Evolutionary conservation across 1,284 basidiomycete genomes (phyloP), one percentile per base, ranked within the genome.

Genomic region (Rhodotorula sp.): DNA sequence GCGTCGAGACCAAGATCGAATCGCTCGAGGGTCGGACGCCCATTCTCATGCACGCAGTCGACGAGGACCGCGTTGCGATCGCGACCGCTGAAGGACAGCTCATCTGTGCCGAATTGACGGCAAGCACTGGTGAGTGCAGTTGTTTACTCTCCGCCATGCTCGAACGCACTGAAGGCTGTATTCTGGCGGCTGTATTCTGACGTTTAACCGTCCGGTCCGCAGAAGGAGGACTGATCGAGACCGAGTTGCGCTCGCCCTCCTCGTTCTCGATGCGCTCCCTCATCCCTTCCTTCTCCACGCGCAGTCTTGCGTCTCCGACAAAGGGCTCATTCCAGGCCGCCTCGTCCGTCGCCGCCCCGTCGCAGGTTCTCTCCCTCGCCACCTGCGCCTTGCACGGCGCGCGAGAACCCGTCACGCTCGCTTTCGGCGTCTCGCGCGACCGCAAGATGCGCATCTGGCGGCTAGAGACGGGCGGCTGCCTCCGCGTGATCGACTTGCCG

Each of bases 401-500:
- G 14, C 22, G 37, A 20, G 46, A 61, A 18, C 1, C 10, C 20
- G 46, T 66, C 22, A 51, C 66, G 15, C 61, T 71, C 51, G 69
- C 68, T 0, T 95, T 91, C 86, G 89, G 92, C 2, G 84, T 96
- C 60, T 93, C 93, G n/a, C 85, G 92, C 67, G 93, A 96, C 82
- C 86, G 89, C 67, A 89, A 89, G 65, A 83, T 96, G 57, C 86
- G 92, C 60, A 84, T 91, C 55, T 97, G 93, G 93, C 88, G 77
- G 60, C 67, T 79, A 14, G 73, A 76, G 2, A 79, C 77, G 0
- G 82, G 82, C 8, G 60, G 75, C 4, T 80, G 79, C 66, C 73
- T 82, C 30, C 79, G 78, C 61, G 78, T 80, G 1, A 67, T 80
- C 63, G 81, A 83, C 58, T 76, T 82, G 15, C 70, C 76, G 1